Percentiles rank a stretch among this genome's conserved stretches.
Evolutionary conservation across 305 asterid genomes (phyloP).

Genomic region (Salvia sclarea): DNA sequence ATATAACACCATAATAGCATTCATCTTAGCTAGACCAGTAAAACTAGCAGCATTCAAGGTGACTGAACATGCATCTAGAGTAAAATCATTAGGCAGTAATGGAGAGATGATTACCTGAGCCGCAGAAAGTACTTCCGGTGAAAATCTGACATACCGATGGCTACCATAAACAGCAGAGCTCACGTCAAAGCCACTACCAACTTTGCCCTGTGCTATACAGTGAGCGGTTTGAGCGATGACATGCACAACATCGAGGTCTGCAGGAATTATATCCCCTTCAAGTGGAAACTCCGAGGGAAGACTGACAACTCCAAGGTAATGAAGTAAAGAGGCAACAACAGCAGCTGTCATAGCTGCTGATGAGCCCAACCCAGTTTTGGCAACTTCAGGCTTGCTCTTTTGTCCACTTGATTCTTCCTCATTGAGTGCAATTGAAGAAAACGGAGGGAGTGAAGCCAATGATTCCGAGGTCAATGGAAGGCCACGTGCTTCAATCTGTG

Average conservation of each 20-base stretch:
- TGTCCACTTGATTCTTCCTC: conserved; percentile 69
- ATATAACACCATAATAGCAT: conserved; percentile 4
- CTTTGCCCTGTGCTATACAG: conserved; percentile 96
- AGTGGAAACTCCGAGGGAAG: conserved; percentile 51
- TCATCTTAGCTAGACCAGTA: conserved; percentile 14
- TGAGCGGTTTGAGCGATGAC: conserved; percentile 93
- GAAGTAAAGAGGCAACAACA: conserved; percentile 84
- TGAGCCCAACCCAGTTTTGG: conserved; percentile 96
- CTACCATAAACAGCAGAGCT: conserved; percentile 97
- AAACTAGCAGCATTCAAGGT: conserved; percentile 16
- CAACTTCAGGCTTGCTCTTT: conserved; percentile 86
- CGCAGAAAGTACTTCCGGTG: conserved; percentile 79
- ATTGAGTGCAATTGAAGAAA: conserved; percentile 76
- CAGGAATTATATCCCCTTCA: conserved; percentile 36
- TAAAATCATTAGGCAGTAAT: conserved; percentile 11
- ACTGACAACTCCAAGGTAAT: conserved; percentile 75
- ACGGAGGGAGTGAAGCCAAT: conserved; percentile 85
- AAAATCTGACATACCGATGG: conserved; percentile 84
- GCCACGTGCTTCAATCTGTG: conserved; percentile 87
- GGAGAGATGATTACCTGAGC: conserved; percentile 63
- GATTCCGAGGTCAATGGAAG: conserved; percentile 82
- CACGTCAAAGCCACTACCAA: conserved; percentile 96
- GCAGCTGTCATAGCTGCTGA: conserved; percentile 99
- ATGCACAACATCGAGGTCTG: conserved; percentile 72
- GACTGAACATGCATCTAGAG: conserved; percentile 15